Evolutionary conservation across 116 monocot species (phyloP), one percentile per base, ranked within the genome.

Genomic region (Cymodocea nodosa): DNA sequence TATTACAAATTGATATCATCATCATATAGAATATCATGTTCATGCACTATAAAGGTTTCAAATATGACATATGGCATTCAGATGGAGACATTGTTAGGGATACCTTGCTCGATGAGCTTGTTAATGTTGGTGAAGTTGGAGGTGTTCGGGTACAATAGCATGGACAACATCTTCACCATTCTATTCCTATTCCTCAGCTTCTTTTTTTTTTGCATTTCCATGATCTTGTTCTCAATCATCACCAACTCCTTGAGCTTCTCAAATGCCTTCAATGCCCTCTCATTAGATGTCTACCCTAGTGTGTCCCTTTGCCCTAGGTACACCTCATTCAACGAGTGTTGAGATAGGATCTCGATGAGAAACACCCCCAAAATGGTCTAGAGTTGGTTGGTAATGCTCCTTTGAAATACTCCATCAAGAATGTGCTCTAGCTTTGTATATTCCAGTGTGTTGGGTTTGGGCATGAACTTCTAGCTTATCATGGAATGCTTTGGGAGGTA

Each of bases 21-120:
- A n/a, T n/a, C n/a, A 1, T 30, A 30, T 3, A 3, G 3, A 3
- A 30, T 30, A 30, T 30, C 1, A 30, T 3, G 30, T 30, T 30
- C 1, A 30, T 30, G 3, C 30, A 30, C 30, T 30, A 3, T 3
- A 1, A 3, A 1, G 3, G 30, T 1, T n/a, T n/a, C n/a, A n/a
- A n/a, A n/a, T n/a, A n/a, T 30, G 30, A 30, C 30, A 30, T 30
- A 1, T 30, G 30, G 30, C 2, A 30, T 30, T 69, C 23, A 87
- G 24, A 83, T 87, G 23, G 83, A 83, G 56, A 87, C 54, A 59
- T 83, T 87, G 69, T 87, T 87, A n/a, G 83, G 83, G 17, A 87
- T 78, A 9, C 87, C 83, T 58, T 52, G 75, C 14, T 69, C 80
- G 6, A 78, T 78, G 60, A 83, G 69, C 25, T 81, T 79, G 1